Base-by-base conservation (phyloP, 768 basidiomycete genomes). In the Pleurotus platypus region DNA sequence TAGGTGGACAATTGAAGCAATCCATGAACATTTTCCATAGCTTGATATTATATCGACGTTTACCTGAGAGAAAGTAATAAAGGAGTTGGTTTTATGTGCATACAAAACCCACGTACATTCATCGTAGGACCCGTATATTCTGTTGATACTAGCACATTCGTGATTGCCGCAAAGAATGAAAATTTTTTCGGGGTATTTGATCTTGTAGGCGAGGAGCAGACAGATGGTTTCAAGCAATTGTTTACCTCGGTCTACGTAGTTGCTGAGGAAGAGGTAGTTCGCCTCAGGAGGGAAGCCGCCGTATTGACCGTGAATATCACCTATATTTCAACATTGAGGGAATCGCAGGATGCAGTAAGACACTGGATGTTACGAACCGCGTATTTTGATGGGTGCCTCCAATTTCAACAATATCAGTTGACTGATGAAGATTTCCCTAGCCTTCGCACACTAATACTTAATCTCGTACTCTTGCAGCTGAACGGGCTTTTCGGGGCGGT, bases 101-200 rank as follows among this genome's bases (percentile, higher is more conserved):
- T 55, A 46, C 55, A 49, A 45, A 56, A 27, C 30, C 11, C 26
- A 84, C 92, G 66, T 27, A 27, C 26, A 27, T 27, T 27, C 26
- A 27, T 27, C 26, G 26, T 27, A 27, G 26, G 26, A 27, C 26
- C 26, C 26, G 26, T 27, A 27, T 27, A 27, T 27, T 27, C 26
- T 27, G 26, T 27, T 27, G 26, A 27, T n/a, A n/a, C n/a, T n/a
- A n/a, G n/a, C n/a, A n/a, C n/a, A n/a, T n/a, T n/a, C n/a, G n/a
- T n/a, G n/a, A 27, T 7, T 99, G 26, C 26, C 26, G 26, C 26
- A 3, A 27, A 27, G 26, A 27, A 27, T 27, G 26, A 99, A 99
- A 79, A 99, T 98, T 81, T 99, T 99, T 85, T 99, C 96, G 53
- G 96, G 96, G 80, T 98, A 99, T 83, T 98, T 99, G 82, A 96